phyloP scores from a whole-genome alignment of 2,329 filamentous ascomycete genomes.

The Sporothrix mexicana region DNA sequence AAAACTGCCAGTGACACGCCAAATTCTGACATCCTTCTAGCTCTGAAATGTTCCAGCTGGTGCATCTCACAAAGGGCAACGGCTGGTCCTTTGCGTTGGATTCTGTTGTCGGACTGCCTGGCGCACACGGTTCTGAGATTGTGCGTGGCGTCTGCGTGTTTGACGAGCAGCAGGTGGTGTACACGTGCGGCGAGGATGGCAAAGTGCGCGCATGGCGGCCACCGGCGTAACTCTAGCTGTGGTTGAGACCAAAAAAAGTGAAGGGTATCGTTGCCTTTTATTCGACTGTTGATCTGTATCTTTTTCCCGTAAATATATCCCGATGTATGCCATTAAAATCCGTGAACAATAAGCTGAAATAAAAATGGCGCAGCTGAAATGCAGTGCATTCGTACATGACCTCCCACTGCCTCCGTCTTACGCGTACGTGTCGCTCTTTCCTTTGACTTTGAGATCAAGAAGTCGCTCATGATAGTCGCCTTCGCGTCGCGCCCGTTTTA shows the following conservation, averaged over 20 bases:
- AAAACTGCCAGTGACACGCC: background rate
- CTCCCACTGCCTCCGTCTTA: background rate
- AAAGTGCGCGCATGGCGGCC: slow-evolving; percentile 63
- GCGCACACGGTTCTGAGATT: slow-evolving; percentile 68
- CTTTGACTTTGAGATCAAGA: slow-evolving; percentile 86
- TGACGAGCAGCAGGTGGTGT: slow-evolving; percentile 63
- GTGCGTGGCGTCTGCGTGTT: slow-evolving; percentile 69
- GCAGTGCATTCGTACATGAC: background rate
- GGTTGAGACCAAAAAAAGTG: background rate
- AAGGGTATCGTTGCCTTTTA: slow-evolving; percentile 6
- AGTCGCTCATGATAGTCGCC: slow-evolving; percentile 89
- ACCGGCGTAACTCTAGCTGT: slow-evolving; percentile 11
- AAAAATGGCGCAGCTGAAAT: background rate
- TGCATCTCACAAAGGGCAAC: slow-evolving; percentile 61
- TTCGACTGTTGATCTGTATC: background rate
- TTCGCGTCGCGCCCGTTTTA: slow-evolving; percentile 83
- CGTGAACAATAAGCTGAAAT: background rate
- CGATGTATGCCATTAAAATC: background rate
- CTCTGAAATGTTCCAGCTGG: slow-evolving; percentile 62
- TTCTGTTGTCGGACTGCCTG: slow-evolving; percentile 63
- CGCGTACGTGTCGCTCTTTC: slow-evolving; percentile 84
- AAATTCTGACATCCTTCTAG: slow-evolving; percentile 44
- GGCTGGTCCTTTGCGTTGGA: slow-evolving; percentile 62
- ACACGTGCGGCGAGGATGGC: slow-evolving; percentile 65
- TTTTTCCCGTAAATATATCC: background rate